Evolutionary conservation across 2,329 filamentous ascomycete species (phyloP).

Genomic region (Diaporthe sp.): DNA sequence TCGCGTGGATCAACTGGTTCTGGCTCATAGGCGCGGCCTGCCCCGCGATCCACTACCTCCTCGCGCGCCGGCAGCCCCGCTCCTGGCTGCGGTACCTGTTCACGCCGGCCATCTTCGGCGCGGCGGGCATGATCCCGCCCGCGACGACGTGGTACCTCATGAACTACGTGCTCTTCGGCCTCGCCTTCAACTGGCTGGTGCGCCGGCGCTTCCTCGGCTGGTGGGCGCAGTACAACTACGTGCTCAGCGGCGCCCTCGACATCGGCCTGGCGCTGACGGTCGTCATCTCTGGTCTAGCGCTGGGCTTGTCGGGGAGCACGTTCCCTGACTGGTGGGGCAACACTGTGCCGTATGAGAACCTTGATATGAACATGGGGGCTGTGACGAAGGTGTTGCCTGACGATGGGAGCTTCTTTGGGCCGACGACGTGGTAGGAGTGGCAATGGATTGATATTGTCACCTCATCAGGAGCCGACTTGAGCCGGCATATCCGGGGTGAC

Average conservation of each 20-base stretch:
- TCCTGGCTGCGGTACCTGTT: conserved; percentile 47
- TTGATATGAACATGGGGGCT: neutral
- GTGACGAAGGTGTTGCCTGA: conserved; percentile 24
- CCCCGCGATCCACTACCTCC: conserved; percentile 47
- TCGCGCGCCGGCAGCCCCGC: conserved; percentile 44
- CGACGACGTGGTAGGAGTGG: conserved; percentile 18
- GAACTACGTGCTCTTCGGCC: conserved; percentile 65
- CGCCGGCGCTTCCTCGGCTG: conserved; percentile 62
- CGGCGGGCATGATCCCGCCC: conserved; percentile 47
- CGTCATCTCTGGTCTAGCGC: conserved; percentile 57
- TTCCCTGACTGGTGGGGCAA: conserved; percentile 33
- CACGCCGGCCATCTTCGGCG: conserved; percentile 51
- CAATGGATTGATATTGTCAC: neutral
- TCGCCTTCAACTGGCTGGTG: conserved; percentile 65
- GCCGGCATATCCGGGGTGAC: neutral
- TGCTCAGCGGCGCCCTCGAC: conserved; percentile 67
- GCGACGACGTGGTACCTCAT: conserved; percentile 58
- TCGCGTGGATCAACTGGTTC: conserved; percentile 48
- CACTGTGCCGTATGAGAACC: neutral
- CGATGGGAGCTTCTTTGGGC: conserved; percentile 30
- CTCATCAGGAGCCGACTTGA: neutral
- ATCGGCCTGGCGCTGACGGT: conserved; percentile 66
- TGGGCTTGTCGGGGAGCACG: conserved; percentile 15
- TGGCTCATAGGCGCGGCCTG: conserved; percentile 48
- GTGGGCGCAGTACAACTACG: conserved; percentile 70